A percentile compares a stretch with the other conserved stretches of the same genome.
Evolutionary conservation across 1,284 basidiomycete genomes (phyloP).

Genomic region (Cystobasidiaceae sp.): DNA sequence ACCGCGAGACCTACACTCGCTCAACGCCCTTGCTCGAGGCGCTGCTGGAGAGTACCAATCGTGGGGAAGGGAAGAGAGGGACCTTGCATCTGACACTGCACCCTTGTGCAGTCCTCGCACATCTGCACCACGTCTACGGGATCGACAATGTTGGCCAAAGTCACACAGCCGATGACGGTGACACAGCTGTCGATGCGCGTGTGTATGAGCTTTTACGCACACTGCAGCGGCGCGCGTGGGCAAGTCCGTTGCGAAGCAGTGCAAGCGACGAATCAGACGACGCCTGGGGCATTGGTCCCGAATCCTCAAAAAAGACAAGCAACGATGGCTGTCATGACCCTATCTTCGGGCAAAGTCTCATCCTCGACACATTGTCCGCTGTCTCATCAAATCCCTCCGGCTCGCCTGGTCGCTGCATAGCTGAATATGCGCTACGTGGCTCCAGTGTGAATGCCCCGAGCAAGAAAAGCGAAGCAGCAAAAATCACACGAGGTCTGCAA

Average conservation of each 20-base stretch:
- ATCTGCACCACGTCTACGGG: constrained; percentile 34
- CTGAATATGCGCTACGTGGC: constrained; percentile 31
- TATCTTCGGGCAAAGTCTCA: neutral
- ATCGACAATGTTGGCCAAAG: constrained; percentile 29
- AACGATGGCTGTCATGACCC: neutral
- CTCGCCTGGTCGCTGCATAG: constrained; percentile 23
- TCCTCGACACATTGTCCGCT: constrained; percentile 19
- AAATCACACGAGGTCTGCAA: neutral
- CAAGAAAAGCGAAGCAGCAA: constrained; percentile 25
- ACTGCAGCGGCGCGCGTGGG: constrained; percentile 15
- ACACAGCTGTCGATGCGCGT: neutral
- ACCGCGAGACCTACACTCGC: constrained; percentile 32
- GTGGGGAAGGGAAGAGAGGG: constrained; percentile 32
- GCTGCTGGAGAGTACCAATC: too few relatives aligned
- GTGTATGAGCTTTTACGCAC: constrained; percentile 1
- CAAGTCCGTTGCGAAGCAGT: neutral
- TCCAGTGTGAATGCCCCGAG: neutral
- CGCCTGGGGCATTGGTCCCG: too few relatives aligned
- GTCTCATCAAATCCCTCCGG: too few relatives aligned
- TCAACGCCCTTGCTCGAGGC: too few relatives aligned
- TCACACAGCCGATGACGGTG: neutral
- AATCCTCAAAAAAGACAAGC: too few relatives aligned
- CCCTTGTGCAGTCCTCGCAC: constrained; percentile 34
- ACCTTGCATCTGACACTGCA: constrained; percentile 36
- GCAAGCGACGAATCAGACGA: neutral